Percentiles rank a stretch among this genome's conserved stretches.
Evolutionary conservation across 2,329 filamentous ascomycete genomes (phyloP).

Genomic region (Colletotrichum neosansevieriae): DNA sequence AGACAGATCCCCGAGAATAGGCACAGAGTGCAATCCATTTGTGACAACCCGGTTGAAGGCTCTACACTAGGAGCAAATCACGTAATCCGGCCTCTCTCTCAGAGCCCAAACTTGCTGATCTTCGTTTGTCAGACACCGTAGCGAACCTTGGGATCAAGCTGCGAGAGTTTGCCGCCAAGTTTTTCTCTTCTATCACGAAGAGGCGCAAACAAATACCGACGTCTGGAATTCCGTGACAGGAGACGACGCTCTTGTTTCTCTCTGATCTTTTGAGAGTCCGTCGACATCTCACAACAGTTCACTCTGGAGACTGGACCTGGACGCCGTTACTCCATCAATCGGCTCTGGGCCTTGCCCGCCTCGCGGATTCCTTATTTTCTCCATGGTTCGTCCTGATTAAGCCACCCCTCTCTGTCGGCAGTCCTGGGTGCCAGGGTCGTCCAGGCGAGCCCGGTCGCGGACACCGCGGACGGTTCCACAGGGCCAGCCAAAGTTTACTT

Average conservation of each 20-base stretch:
- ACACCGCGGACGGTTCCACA: slow-evolving; percentile 11
- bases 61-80: neutral
- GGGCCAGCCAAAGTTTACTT: slow-evolving; percentile 30
- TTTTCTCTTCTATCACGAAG: neutral
- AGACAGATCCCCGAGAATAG: slow-evolving; percentile 27
- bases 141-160: slow-evolving; percentile 13
- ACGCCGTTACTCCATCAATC: slow-evolving; percentile 26
- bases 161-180: neutral
- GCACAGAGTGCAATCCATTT: slow-evolving; percentile 23
- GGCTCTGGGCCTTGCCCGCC: neutral
- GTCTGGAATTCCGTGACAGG: neutral
- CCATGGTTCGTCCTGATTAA: slow-evolving; percentile 35
- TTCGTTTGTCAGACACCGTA: slow-evolving; percentile 27
- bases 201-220: neutral
- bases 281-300: too few relatives aligned
- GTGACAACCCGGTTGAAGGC: slow-evolving; percentile 14
- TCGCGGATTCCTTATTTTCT: slow-evolving; percentile 10
- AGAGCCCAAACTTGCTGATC: neutral
- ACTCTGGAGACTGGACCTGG: too few relatives aligned
- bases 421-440: neutral
- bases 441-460: slow-evolving; percentile 23
- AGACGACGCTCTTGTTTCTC: neutral
- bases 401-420: neutral
- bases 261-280: too few relatives aligned
- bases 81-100: neutral